phyloP scores from a whole-genome alignment of 192 early-diverging fungal species.

The Jimgerdemannia flammicorona region DNA sequence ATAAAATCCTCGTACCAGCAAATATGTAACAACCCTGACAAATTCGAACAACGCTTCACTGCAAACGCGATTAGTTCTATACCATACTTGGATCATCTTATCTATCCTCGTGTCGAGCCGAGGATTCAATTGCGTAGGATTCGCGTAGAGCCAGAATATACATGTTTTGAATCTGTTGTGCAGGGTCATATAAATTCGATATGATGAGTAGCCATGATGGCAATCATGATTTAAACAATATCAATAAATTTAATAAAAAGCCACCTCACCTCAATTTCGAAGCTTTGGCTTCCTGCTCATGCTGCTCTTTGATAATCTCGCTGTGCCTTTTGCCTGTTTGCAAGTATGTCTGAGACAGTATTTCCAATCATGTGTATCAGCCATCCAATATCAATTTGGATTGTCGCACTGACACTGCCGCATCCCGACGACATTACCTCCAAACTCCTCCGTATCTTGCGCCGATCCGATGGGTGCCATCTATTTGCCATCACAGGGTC shows the following conservation, averaged over 20 bases:
- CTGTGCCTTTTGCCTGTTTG: constrained; percentile 73
- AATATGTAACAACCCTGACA: no score
- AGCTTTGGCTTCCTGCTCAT: constrained; percentile 37
- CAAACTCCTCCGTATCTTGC: constrained; percentile 84
- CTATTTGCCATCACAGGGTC: constrained; percentile 86
- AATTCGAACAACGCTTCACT: no score
- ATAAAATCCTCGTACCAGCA: no score
- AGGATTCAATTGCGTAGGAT: constrained; percentile 57
- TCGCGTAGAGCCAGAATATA: constrained; percentile 89
- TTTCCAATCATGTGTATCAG: no score
- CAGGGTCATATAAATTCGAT: no score
- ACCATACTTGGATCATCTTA: constrained; percentile 75
- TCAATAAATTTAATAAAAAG: neutral
- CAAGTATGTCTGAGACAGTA: constrained; percentile 47
- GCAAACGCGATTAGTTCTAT: no score
- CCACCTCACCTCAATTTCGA: constrained; percentile 30
- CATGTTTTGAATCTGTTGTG: constrained; percentile 58
- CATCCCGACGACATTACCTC: constrained; percentile 37
- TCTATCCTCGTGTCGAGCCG: constrained; percentile 83
- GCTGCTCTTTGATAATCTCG: constrained; percentile 68
- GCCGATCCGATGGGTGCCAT: constrained; percentile 86
- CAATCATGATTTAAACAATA: neutral
- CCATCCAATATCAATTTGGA: no score
- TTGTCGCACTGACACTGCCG: no score
- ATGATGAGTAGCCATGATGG: neutral